Percentiles rank a stretch among this genome's conserved stretches.
phyloP scores from a whole-genome alignment of 768 basidiomycete species.

The Trametes gibbosa region DNA sequence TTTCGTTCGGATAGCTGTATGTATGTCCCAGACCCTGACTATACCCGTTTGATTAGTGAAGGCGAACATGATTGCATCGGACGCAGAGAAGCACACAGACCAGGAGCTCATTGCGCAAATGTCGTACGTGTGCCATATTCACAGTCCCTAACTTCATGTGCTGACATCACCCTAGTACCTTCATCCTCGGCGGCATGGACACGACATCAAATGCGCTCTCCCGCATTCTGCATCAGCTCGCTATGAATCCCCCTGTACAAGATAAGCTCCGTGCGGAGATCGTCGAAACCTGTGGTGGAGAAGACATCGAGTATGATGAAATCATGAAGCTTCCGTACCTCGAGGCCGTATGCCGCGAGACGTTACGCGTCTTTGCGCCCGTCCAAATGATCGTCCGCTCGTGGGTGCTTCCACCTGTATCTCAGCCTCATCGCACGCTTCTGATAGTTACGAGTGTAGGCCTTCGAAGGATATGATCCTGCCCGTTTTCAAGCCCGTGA shows the following conservation, averaged over 20 bases:
- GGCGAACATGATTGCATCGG: conserved; percentile 13
- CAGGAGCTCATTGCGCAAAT: conserved; percentile 17
- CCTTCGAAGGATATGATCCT: conserved; percentile 35
- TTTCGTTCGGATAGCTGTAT: too few species aligned
- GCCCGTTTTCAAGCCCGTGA: conserved; percentile 39
- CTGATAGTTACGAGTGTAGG: conserved; percentile 20
- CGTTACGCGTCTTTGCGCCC: conserved; percentile 43
- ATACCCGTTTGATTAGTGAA: too few species aligned
- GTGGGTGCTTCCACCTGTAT: conserved; percentile 20
- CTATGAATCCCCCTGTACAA: conserved; percentile 34
- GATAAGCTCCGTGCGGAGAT: conserved; percentile 29
- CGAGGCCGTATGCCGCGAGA: conserved; percentile 60
- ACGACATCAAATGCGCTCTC: conserved; percentile 25
- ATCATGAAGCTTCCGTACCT: conserved; percentile 49
- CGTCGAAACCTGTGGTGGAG: conserved; percentile 21
- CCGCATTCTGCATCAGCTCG: conserved; percentile 20
- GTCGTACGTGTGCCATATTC: conserved; percentile 1
- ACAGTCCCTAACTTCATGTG: background rate
- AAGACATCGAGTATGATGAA: conserved; percentile 28
- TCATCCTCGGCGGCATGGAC: conserved; percentile 26
- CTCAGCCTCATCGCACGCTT: too few species aligned
- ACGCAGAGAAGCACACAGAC: conserved; percentile 8
- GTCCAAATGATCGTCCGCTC: background rate
- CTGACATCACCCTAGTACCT: conserved; percentile 6
- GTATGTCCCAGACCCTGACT: too few species aligned